Evolutionary conservation across 2,329 filamentous ascomycete genomes (phyloP).

Genomic region (Talaromyces sp.): DNA sequence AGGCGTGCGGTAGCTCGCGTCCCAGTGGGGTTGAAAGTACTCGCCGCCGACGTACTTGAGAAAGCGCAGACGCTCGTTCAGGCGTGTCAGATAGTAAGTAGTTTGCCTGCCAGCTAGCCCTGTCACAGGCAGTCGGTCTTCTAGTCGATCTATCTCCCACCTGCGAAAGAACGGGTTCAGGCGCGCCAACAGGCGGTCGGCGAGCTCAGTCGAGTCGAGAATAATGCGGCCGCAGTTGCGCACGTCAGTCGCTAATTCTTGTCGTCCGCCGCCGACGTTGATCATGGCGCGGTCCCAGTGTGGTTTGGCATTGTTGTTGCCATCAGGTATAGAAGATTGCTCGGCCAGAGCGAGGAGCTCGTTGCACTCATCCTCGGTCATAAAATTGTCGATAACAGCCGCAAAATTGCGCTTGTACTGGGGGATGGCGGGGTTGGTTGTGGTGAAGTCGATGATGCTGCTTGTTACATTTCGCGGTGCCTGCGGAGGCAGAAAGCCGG

Average conservation of each 20-base stretch:
- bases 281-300: conserved; percentile 66
- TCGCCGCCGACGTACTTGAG: conserved; percentile 67
- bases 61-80: conserved; percentile 73
- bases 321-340: conserved; percentile 26
- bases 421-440: conserved; percentile 40
- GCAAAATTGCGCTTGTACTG: conserved; percentile 55
- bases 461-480: conserved; percentile 43
- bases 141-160: conserved; percentile 41
- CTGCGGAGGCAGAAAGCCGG: conserved; percentile 25
- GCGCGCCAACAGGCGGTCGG: conserved; percentile 59
- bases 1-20: conserved; percentile 58
- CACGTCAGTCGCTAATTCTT: conserved; percentile 53
- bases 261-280: conserved; percentile 58
- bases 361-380: conserved; percentile 59
- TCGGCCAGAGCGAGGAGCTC: conserved; percentile 51
- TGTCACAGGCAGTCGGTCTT: conserved; percentile 37
- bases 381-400: conserved; percentile 58
- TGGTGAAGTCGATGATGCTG: conserved; percentile 50
- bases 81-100: conserved; percentile 31
- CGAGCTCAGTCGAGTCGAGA: conserved; percentile 62
- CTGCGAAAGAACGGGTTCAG: conserved; percentile 43
- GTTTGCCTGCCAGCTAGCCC: conserved; percentile 40
- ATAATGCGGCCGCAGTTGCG: conserved; percentile 73
- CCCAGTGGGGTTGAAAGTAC: conserved; percentile 69
- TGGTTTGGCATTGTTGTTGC: conserved; percentile 12